Evolutionary conservation across 108 stramenopile genomes (phyloP).

Genomic region (Thalassiosira profunda): DNA sequence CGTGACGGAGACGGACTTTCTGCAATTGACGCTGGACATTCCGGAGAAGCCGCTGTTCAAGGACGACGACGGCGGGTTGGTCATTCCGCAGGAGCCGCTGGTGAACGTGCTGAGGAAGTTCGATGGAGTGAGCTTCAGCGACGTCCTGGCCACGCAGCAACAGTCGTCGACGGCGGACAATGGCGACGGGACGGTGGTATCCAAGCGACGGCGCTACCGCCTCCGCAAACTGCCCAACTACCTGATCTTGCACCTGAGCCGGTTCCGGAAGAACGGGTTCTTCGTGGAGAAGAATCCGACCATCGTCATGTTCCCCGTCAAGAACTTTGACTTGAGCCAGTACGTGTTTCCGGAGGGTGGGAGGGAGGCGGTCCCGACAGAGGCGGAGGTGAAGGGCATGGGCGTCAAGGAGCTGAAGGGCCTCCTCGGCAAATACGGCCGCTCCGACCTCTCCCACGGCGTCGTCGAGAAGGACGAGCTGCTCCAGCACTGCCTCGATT

Average conservation of each 20-base stretch:
- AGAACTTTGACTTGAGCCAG: constrained; percentile 92
- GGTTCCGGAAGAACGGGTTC: constrained; percentile 95
- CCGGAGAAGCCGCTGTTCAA: constrained; percentile 98
- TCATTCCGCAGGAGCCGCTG: constrained; percentile 98
- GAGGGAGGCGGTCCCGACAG: constrained; percentile 52
- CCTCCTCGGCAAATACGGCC: constrained; percentile 69
- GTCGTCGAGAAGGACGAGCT: constrained; percentile 82
- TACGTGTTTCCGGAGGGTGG: constrained; percentile 65
- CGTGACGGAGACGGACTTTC: constrained; percentile 71
- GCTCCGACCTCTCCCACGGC: constrained; percentile 48
- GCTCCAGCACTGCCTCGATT: constrained; percentile 68
- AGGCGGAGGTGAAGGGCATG: constrained; percentile 79
- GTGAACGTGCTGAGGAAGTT: constrained; percentile 94
- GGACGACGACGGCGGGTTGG: constrained; percentile 94
- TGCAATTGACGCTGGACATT: constrained; percentile 96
- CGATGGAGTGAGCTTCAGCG: constrained; percentile 90
- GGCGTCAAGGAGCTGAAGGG: constrained; percentile 77
- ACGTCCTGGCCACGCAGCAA: constrained; percentile 58
- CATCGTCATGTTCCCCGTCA: constrained; percentile 98
- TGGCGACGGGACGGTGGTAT: constrained; percentile 43
- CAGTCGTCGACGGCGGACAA: constrained; percentile 1
- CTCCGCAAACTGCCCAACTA: constrained; percentile 91
- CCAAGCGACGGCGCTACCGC: constrained; percentile 83
- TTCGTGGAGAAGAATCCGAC: constrained; percentile 98
- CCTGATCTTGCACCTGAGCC: constrained; percentile 90